Evolutionary conservation across 1,284 basidiomycete genomes (phyloP), one percentile per base, ranked within the genome.

Genomic region (Ceratobasidium theobromae): DNA sequence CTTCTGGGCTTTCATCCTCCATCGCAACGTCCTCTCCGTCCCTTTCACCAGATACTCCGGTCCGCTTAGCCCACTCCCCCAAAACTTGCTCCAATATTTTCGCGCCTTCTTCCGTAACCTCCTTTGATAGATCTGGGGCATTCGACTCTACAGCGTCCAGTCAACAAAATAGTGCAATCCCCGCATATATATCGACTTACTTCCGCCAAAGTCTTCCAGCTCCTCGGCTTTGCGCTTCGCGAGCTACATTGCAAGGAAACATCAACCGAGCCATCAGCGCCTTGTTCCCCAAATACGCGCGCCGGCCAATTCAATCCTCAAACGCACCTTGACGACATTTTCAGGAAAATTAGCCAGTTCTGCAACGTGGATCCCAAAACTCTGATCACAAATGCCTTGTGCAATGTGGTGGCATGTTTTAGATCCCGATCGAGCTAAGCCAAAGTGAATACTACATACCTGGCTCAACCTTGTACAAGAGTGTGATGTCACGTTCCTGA

Each of bases 321-420:
- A 32, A 72, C 79, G 70, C 53, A 95, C 91, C 80, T 89, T 92
- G 68, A 98, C 86, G 3, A 99, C 95, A 69, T 86, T 88, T 65
- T 95, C 91, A 0, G 96, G 97, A 77, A 99, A 99, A 74, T 96
- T 93, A 11, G 97, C 96, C 38, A 99, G 80, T 75, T 96, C 86
- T 0, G 97, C 97, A 21, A 99, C 97, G 72, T 99, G 95, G 49
- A 99, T 99, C 77, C 97, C 97, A 73, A 98, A 98, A 74, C 93
- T 95, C 76, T 98, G 96, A 74, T 99, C 96, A 69, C 92, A 93
- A 41, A 94, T 83, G 12, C 91, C 90, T 82, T n/a, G n/a, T n/a
- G n/a, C n/a, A n/a, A n/a, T n/a, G n/a, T n/a, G n/a, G n/a, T n/a
- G n/a, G n/a, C n/a, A n/a, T n/a, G n/a, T n/a, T n/a, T n/a, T n/a